A percentile compares a stretch with the other conserved stretches of the same genome.
phyloP scores from a whole-genome alignment of 2,329 filamentous ascomycete species.

The Claviceps maximensis region DNA sequence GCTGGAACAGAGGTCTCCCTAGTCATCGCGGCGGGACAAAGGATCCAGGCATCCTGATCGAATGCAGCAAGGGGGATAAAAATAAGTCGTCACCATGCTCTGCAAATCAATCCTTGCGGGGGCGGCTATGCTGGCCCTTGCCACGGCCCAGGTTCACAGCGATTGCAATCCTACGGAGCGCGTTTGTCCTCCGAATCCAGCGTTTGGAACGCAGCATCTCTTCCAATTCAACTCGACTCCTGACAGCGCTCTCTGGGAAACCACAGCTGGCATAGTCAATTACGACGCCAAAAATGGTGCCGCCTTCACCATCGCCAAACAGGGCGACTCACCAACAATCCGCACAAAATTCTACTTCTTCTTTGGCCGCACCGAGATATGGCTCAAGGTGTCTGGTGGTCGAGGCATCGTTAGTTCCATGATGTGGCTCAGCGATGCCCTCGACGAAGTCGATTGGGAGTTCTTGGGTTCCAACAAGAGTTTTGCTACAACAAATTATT shows the following conservation, averaged over 20 bases:
- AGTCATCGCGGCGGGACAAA: background rate
- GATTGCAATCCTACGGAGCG: conserved; percentile 64
- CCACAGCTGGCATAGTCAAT: conserved; percentile 49
- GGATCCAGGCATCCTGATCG: background rate
- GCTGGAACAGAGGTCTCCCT: background rate
- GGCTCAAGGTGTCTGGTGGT: conserved; percentile 63
- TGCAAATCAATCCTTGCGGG: conserved; percentile 15
- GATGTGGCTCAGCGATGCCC: conserved; percentile 69
- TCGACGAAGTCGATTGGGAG: conserved; percentile 85
- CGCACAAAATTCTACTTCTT: conserved; percentile 75
- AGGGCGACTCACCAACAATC: conserved; percentile 66
- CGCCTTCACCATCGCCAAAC: conserved; percentile 55
- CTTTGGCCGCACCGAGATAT: conserved; percentile 66
- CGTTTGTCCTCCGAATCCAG: conserved; percentile 56
- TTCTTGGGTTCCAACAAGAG: conserved; percentile 56
- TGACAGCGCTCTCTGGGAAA: conserved; percentile 51
- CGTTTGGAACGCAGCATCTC: conserved; percentile 49
- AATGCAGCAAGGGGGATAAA: background rate
- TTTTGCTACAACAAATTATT: conserved; percentile 61
- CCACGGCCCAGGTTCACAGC: conserved; percentile 60
- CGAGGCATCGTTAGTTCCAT: conserved; percentile 68
- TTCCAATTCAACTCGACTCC: conserved; percentile 54
- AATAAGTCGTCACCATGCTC: conserved; percentile 3
- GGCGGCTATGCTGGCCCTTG: conserved; percentile 30
- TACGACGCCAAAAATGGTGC: conserved; percentile 52